A percentile compares a stretch with the other conserved stretches of the same genome.
Evolutionary conservation across 2,329 filamentous ascomycete genomes (phyloP).

Genomic region (Trichoderma koningiopsis): DNA sequence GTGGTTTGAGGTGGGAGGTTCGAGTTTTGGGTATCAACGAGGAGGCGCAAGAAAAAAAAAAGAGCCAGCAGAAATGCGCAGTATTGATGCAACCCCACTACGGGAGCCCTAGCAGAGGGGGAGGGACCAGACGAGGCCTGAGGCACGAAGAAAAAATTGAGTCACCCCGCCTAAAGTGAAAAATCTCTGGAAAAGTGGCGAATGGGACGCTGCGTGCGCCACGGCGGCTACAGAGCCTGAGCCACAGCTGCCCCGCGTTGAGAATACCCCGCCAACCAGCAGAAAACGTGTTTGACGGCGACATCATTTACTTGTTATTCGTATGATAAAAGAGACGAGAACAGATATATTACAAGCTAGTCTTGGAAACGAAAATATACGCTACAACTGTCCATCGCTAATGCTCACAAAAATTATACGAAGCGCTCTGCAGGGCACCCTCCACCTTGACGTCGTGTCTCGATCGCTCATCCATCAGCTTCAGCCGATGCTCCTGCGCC

Average conservation of each 20-base stretch:
- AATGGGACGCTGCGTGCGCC: constrained; percentile 2
- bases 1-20: not conserved
- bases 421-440: not conserved
- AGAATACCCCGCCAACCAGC: constrained; percentile 10
- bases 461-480: constrained; percentile 24
- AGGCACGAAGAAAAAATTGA: constrained; percentile 7
- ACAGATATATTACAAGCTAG: not conserved
- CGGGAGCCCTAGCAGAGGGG: constrained; percentile 20
- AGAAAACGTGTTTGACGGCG: no score
- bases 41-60: constrained; percentile 22
- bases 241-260: constrained; percentile 15
- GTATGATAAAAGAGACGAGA: no score
- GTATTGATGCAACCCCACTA: constrained; percentile 19
- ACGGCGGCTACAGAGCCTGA: not conserved
- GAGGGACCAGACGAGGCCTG: not conserved
- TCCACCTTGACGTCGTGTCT: not conserved
- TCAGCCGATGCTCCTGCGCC: constrained; percentile 19
- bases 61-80: constrained; percentile 13
- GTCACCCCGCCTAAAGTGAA: constrained; percentile 17
- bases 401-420: constrained; percentile 25
- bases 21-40: constrained; percentile 26
- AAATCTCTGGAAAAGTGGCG: constrained; percentile 20
- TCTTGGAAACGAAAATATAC: not conserved
- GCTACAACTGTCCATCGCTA: not conserved
- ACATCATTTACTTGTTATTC: not conserved